These are phyloP conservation scores for Pezicula neosporulosa DNA, from an alignment of 2,329 filamentous ascomycete genomes.

Conservation along the genomic window DNA sequence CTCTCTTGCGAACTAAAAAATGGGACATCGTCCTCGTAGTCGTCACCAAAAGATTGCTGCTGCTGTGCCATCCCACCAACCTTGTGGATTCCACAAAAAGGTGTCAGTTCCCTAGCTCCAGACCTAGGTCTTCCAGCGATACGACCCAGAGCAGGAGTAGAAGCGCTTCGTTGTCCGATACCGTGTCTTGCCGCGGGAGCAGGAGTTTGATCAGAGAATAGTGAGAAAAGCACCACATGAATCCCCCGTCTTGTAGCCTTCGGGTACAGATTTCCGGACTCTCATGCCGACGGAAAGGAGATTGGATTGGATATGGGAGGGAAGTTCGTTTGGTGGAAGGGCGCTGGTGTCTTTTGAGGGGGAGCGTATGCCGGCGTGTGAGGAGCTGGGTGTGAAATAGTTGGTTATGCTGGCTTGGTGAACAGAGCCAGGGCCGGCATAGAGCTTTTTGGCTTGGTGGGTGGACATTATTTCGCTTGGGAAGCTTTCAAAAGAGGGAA, in stretches of 20 bases:
- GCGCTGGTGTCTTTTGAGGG: constrained; percentile 1
- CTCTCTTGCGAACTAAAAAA: constrained; percentile 22
- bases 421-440: constrained; percentile 45
- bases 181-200: constrained; percentile 6
- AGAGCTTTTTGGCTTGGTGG: constrained; percentile 51
- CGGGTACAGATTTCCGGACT: constrained; percentile 85
- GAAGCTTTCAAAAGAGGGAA: no score
- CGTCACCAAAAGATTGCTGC: constrained; percentile 40
- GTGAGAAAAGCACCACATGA: constrained; percentile 47
- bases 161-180: constrained; percentile 17
- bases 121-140: constrained; percentile 11
- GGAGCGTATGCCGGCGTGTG: constrained; percentile 36
- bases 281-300: constrained; percentile 94
- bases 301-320: constrained; percentile 69
- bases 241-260: constrained; percentile 81
- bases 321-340: constrained; percentile 48
- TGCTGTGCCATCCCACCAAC: constrained; percentile 65
- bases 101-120: constrained; percentile 60
- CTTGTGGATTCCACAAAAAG: constrained; percentile 79
- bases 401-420: constrained; percentile 52
- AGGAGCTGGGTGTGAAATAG: constrained; percentile 44
- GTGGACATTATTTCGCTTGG: constrained; percentile 6
- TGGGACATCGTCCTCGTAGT: constrained; percentile 22
- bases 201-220: constrained; percentile 40
- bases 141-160: constrained; percentile 14